Percentiles rank a stretch among this genome's conserved stretches.
Conservation (phyloP, 768 basidiomycete species). For the Boletus huronensis region DNA sequence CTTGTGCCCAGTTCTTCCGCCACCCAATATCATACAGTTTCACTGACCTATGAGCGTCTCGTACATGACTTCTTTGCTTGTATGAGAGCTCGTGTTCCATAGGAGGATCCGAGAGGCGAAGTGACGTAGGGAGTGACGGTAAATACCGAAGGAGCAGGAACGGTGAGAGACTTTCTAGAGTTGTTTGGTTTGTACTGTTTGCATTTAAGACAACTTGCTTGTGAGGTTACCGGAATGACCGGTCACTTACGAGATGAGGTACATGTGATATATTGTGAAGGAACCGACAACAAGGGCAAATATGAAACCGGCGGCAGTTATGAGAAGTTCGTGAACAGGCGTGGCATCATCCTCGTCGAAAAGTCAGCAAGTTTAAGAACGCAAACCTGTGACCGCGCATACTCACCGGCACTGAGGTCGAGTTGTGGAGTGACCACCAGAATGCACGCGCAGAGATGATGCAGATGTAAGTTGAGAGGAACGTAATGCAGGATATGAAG, state of each 20-base stretch:
- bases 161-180: conserved; percentile 70
- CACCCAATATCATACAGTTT: conserved; percentile 73
- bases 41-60: conserved; percentile 56
- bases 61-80: conserved; percentile 61
- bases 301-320: conserved; percentile 56
- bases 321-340: conserved; percentile 67
- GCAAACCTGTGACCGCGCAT: background rate
- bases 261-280: conserved; percentile 73
- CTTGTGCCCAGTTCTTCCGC: conserved; percentile 65
- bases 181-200: conserved; percentile 80
- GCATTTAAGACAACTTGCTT: background rate
- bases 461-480: conserved; percentile 61
- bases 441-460: conserved; percentile 51
- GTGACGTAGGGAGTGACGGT: conserved; percentile 50
- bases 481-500: conserved; percentile 61
- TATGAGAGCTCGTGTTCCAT: conserved; percentile 68
- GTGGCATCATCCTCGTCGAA: conserved; percentile 52
- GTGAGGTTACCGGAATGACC: background rate
- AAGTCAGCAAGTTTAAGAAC: conserved; percentile 1
- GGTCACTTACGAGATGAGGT: conserved; percentile 62
- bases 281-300: conserved; percentile 69
- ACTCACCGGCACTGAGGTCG: conserved; percentile 54
- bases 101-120: conserved; percentile 63
- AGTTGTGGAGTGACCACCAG: conserved; percentile 63
- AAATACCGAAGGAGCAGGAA: conserved; percentile 71